Evolutionary conservation across 805 yeast genomes (phyloP).

Genomic region (Danielia oregonensis): DNA sequence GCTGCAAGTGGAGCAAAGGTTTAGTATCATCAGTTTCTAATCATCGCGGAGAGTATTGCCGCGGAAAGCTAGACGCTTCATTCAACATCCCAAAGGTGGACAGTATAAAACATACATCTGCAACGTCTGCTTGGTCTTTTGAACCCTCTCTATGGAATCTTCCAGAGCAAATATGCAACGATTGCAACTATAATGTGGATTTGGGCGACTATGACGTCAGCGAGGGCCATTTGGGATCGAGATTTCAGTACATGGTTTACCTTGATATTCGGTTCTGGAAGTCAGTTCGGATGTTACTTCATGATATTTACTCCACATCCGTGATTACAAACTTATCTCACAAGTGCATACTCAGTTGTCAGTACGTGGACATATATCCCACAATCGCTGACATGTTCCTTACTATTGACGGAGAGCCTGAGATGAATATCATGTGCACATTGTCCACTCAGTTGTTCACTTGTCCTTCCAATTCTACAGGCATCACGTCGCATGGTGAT

Average conservation of each 20-base stretch:
- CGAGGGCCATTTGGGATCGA: conserved; percentile 40
- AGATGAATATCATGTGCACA: conserved; percentile 66
- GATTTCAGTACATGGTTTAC: conserved; percentile 57
- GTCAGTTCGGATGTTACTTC: conserved; percentile 50
- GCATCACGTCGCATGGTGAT: conserved; percentile 62
- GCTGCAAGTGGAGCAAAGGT: conserved; percentile 62
- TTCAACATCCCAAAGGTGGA: conserved; percentile 36
- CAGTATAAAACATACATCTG: conserved; percentile 4
- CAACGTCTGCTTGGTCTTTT: conserved; percentile 36
- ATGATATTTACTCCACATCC: conserved; percentile 62
- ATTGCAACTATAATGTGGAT: conserved; percentile 44
- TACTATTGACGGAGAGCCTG: conserved; percentile 83
- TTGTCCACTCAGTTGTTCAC: conserved; percentile 86
- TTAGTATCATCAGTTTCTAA: conserved; percentile 10
- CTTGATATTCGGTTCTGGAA: conserved; percentile 76
- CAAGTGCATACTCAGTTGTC: conserved; percentile 61
- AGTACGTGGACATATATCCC: conserved; percentile 83
- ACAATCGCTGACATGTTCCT: conserved; percentile 66
- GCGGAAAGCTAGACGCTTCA: conserved; percentile 32
- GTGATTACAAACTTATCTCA: conserved; percentile 57
- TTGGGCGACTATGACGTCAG: conserved; percentile 23
- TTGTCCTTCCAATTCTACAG: conserved; percentile 74
- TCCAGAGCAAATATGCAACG: conserved; percentile 37
- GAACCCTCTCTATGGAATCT: conserved; percentile 45
- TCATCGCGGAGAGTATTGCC: conserved; percentile 17